Base-by-base conservation (phyloP, 176 grass and related monocot genomes). In the Oryza glumipatula region DNA sequence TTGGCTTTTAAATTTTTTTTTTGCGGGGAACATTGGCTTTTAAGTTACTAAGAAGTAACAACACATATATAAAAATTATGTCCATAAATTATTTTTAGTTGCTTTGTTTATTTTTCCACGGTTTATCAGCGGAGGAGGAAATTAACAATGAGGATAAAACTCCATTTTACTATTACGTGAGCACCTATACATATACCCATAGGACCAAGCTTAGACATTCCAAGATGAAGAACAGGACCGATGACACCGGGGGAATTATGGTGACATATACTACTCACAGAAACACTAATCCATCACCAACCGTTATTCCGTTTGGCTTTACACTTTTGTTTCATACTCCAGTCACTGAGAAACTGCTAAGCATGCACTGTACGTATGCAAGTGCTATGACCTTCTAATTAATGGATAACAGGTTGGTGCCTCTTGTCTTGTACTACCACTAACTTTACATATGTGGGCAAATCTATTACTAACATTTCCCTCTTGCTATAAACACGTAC, bases 361-460 rank as follows among this genome's bases (percentile, higher is more conserved):
- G 71, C 28, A 80, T 68, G 61, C 69, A 73, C 6, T 39, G 74
- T 70, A 45, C 28, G 68, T 70, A 45, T 11, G 33, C 84, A 9
- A 0, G 39, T 63, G 46, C 73, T 17, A 70, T 41, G 10, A 17
- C 30, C 6, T 46, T 36, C 26, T 38, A 56, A 49, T 49, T 15
- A 49, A 75, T 68, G 70, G 87, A 79, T 35, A 49, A 89, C 82
- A 80, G 80, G 24, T 9, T 83, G 80, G 16, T 78, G 73, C 33
- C 73, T 11, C 63, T 65, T 32, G 52, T 41, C 7, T 7, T 4
- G 19, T 48, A 54, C 46, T 48, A 41, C 7, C 7, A 21, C 52
- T 21, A 16, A 15, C 9, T 22, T 73, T 6, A 21, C 9, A 63
- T 48, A 24, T 39, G 39, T 14, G 16, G 8, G 6, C 33, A 23